These are phyloP conservation scores for Zizania latifolia DNA, from an alignment of 176 grass and related monocot species.

Conservation along the genomic window DNA sequence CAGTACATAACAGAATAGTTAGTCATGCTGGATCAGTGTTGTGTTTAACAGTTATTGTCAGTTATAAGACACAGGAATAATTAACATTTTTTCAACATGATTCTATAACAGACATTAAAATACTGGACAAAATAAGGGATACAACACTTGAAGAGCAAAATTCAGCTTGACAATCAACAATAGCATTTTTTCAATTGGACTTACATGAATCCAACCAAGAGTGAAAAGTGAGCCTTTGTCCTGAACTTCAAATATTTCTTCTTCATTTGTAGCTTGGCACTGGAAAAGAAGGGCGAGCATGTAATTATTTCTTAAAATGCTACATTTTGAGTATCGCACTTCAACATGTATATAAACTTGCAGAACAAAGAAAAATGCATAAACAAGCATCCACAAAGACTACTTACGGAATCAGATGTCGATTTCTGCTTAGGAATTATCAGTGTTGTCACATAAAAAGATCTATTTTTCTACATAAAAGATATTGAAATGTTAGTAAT, in stretches of 20 bases:
- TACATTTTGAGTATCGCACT: neutral
- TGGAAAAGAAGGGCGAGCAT: slow-evolving; percentile 35
- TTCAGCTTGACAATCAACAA: slow-evolving; percentile 5
- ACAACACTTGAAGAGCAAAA: neutral
- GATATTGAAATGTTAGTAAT: slow-evolving; percentile 30
- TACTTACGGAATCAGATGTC: slow-evolving; percentile 92
- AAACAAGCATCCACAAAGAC: slow-evolving; percentile 1
- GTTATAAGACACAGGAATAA: neutral
- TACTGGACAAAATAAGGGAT: slow-evolving; percentile 6
- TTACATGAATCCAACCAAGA: slow-evolving; percentile 99
- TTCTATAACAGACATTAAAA: neutral
- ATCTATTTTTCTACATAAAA: slow-evolving; percentile 81
- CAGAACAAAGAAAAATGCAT: neutral
- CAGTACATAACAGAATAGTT: slow-evolving; percentile 4
- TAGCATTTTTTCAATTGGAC: slow-evolving; percentile 18
- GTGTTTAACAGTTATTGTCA: neutral
- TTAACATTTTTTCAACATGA: neutral
- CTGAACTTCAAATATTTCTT: slow-evolving; percentile 99
- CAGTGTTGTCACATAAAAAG: slow-evolving; percentile 82
- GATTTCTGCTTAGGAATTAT: slow-evolving; percentile 97
- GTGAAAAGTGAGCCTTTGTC: slow-evolving; percentile 90
- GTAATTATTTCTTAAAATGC: slow-evolving; percentile 11
- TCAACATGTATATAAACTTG: slow-evolving; percentile 8
- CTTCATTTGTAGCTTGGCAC: slow-evolving; percentile 98
- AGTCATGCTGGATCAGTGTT: neutral